A percentile compares a stretch with the other conserved stretches of the same genome.
These are phyloP conservation scores for Paramecium biaurelia DNA, from an alignment of 73 alveolate species.

Conservation along the genomic window DNA sequence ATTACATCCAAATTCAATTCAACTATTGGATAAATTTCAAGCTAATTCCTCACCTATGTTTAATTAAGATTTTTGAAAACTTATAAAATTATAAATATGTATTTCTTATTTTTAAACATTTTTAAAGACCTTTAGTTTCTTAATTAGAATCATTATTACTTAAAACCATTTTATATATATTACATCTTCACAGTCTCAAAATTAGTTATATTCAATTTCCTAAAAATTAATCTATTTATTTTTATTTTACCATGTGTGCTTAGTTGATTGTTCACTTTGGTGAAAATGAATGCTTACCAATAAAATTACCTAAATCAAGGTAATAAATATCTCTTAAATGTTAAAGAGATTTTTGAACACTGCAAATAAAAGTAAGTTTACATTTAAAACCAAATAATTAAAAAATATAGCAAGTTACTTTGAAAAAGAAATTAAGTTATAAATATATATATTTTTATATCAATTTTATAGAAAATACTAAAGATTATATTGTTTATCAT, in stretches of 20 bases:
- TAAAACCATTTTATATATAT: too few species aligned
- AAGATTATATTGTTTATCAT: too few species aligned
- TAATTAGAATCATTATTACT: neutral
- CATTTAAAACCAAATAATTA: neutral
- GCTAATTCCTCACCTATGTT: neutral
- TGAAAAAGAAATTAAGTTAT: neutral
- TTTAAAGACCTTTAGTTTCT: neutral
- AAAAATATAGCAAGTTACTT: neutral
- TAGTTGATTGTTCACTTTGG: neutral
- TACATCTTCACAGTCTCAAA: too few species aligned
- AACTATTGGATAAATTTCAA: neutral
- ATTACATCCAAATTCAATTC: neutral
- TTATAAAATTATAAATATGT: too few species aligned
- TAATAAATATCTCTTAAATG: neutral
- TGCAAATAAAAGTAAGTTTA: neutral
- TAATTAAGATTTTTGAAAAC: neutral
- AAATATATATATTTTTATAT: too few species aligned
- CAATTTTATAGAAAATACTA: too few species aligned
- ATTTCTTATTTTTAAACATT: too few species aligned
- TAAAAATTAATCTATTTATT: too few species aligned
- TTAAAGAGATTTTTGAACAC: neutral
- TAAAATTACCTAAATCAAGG: neutral
- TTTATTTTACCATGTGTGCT: too few species aligned
- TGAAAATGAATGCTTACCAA: conserved; percentile 21
- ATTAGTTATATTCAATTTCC: too few species aligned